A percentile compares a stretch with the other conserved stretches of the same genome.
These are phyloP conservation scores for Xanthoceras sorbifolium DNA, from an alignment of 345 rosid species.

Conservation along the genomic window DNA sequence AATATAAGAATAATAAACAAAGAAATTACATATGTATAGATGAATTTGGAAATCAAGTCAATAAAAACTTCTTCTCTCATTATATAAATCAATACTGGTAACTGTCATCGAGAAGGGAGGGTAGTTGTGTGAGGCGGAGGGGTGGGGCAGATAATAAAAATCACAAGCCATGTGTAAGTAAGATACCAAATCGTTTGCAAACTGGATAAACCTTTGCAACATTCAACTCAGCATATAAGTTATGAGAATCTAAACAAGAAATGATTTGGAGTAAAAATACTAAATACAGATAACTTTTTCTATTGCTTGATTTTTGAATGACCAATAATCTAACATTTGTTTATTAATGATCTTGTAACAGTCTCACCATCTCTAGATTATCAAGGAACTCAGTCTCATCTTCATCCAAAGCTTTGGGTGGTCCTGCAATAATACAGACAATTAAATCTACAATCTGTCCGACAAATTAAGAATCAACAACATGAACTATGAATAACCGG, in stretches of 20 bases:
- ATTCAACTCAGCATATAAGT: not conserved
- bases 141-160: not conserved
- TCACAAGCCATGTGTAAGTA: not conserved
- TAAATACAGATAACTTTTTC: too few species aligned
- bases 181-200: not conserved
- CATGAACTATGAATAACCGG: not conserved
- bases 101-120: not conserved
- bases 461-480: not conserved
- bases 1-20: not conserved
- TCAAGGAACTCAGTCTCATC: conserved; percentile 98
- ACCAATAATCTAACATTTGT: too few species aligned
- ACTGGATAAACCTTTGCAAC: not conserved
- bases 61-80: not conserved
- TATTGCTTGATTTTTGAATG: too few species aligned
- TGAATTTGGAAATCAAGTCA: not conserved
- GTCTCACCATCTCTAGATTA: conserved; percentile 69
- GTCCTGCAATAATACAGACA: conserved; percentile 52
- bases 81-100: not conserved
- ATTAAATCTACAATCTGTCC: not conserved
- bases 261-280: too few species aligned
- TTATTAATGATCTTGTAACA: conserved; percentile 13
- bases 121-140: not conserved
- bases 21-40: conserved; percentile 1
- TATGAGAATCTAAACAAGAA: not conserved
- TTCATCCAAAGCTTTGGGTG: conserved; percentile 96